Conservation (phyloP, 176 grass and related monocot genomes). For the Carex scoparia region DNA sequence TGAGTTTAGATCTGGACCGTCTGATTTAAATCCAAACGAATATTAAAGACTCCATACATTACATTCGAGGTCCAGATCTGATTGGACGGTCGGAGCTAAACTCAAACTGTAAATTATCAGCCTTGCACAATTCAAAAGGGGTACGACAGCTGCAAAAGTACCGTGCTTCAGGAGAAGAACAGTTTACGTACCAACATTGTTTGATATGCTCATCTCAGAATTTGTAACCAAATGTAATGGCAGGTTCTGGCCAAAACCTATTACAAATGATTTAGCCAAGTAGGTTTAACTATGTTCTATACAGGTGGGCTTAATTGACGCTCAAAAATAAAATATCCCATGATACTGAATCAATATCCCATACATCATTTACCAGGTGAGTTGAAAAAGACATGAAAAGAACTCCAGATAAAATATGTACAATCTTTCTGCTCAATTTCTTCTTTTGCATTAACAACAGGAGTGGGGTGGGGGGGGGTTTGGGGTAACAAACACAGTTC, state of each 20-base stretch:
- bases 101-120: slow-evolving; percentile 52
- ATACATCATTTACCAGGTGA: slow-evolving; percentile 41
- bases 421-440: slow-evolving; percentile 86
- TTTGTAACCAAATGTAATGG: not conserved
- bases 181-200: not conserved
- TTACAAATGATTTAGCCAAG: not conserved
- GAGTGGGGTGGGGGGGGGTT: no score
- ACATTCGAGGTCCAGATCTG: no score
- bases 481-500: not conserved
- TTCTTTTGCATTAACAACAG: slow-evolving; percentile 19
- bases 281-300: not conserved
- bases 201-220: not conserved
- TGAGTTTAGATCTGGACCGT: no score
- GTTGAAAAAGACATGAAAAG: slow-evolving; percentile 88
- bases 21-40: no score
- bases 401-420: slow-evolving; percentile 77
- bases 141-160: slow-evolving; percentile 78
- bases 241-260: not conserved
- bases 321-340: not conserved
- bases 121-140: slow-evolving; percentile 56
- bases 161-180: slow-evolving; percentile 45
- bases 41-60: no score
- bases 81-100: no score
- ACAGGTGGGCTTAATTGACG: not conserved
- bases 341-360: not conserved